Evolutionary conservation across 192 early-diverging fungal genomes (phyloP).

Genomic region (Backusella luteola): DNA sequence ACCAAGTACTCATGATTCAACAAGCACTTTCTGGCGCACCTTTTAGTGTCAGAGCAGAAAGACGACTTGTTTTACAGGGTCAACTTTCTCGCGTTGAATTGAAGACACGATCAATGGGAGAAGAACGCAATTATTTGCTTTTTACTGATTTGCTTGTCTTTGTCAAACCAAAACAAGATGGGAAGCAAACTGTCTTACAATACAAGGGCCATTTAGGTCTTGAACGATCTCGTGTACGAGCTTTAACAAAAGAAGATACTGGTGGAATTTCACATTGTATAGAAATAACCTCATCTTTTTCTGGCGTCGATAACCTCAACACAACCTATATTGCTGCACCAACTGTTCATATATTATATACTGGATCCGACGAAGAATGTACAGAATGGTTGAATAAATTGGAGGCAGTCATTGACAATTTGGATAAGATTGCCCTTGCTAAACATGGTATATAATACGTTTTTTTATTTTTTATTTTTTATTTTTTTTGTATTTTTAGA

Average conservation of each 20-base stretch:
- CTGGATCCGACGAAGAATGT: slow-evolving; percentile 14
- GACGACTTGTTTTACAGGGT: slow-evolving; percentile 25
- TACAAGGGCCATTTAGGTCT: slow-evolving; percentile 29
- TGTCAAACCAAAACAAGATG: slow-evolving; percentile 22
- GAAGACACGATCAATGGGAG: slow-evolving; percentile 12
- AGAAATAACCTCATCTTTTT: slow-evolving; percentile 17
- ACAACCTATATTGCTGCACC: slow-evolving; percentile 20
- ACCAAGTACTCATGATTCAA: slow-evolving; percentile 29
- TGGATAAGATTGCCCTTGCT: slow-evolving; percentile 6
- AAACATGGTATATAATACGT: slow-evolving; percentile 3
- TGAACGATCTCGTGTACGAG: slow-evolving; percentile 13
- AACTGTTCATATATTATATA: slow-evolving; percentile 13
- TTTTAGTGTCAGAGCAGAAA: slow-evolving; percentile 19
- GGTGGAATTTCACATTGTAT: slow-evolving; percentile 17
- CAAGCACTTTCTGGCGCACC: slow-evolving; percentile 24
- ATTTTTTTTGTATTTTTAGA: not conserved
- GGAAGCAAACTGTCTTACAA: slow-evolving; percentile 18
- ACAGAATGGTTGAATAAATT: slow-evolving; percentile 24
- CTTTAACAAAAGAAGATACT: slow-evolving; percentile 7
- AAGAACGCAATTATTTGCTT: slow-evolving; percentile 23
- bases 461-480: not conserved
- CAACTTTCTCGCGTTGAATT: slow-evolving; percentile 20
- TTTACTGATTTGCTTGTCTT: slow-evolving; percentile 27
- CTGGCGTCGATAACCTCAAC: slow-evolving; percentile 16
- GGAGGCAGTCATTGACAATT: slow-evolving; percentile 17